Conservation (phyloP, 2,329 filamentous ascomycete genomes). For the Teratosphaeria destructans region DNA sequence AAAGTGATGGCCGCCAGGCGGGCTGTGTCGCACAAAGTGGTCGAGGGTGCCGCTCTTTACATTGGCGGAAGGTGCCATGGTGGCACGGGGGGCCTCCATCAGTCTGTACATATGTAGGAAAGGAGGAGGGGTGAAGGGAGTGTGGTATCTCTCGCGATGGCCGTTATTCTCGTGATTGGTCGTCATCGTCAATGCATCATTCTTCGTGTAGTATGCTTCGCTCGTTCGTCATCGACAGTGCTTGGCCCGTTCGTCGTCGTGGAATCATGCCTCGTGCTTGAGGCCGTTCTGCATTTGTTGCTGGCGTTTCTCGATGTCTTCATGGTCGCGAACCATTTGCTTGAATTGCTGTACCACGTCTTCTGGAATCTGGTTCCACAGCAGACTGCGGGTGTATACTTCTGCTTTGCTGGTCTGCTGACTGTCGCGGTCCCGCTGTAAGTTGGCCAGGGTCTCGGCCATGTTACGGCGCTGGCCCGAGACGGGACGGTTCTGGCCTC, state of each 20-base stretch:
- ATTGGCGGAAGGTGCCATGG: not conserved
- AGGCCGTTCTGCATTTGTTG: constrained; percentile 7
- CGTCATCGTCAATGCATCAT: not conserved
- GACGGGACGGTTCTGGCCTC: constrained; percentile 11
- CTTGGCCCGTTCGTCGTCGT: not conserved
- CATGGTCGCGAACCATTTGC: constrained; percentile 66
- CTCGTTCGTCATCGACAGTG: not conserved
- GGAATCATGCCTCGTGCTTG: constrained; percentile 4
- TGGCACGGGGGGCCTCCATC: not conserved
- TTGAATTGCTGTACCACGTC: constrained; percentile 90
- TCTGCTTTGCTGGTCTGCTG: constrained; percentile 51
- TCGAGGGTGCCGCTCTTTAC: not conserved
- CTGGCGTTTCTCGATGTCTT: constrained; percentile 19
- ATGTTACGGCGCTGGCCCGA: constrained; percentile 54
- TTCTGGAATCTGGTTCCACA: constrained; percentile 87
- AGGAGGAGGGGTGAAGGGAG: not conserved
- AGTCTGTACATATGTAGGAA: not conserved
- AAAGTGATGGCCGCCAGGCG: not conserved
- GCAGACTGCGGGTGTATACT: constrained; percentile 81
- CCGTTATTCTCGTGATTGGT: not conserved
- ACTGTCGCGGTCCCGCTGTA: constrained; percentile 50
- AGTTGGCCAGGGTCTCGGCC: constrained; percentile 67
- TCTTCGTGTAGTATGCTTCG: not conserved
- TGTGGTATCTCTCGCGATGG: not conserved
- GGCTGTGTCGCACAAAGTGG: not conserved